Conservation (phyloP, 306 rosid species). For the Astragalus membranaceus region DNA sequence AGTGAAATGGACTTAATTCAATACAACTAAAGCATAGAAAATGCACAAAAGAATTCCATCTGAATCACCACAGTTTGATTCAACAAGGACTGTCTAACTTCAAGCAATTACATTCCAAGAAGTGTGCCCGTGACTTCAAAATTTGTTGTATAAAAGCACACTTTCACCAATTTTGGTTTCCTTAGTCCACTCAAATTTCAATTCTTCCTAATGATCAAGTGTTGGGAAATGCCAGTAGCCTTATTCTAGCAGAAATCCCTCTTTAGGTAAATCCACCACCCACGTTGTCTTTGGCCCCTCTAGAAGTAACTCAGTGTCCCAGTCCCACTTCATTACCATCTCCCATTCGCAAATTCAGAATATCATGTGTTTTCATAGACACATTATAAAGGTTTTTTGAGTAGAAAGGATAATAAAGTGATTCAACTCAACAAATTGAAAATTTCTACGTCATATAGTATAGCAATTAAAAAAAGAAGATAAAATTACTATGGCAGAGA, state of each 20-base stretch:
- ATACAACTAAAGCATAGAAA: not conserved
- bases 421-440: not conserved
- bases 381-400: too few relatives aligned
- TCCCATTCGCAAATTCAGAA: not conserved
- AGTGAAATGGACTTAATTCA: not conserved
- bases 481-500: not conserved
- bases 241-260: not conserved
- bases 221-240: not conserved
- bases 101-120: conserved; percentile 3
- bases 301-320: not conserved
- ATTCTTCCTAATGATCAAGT: not conserved
- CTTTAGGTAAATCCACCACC: not conserved
- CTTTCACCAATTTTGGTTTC: not conserved
- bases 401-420: not conserved
- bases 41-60: not conserved
- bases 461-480: not conserved
- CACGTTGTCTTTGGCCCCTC: not conserved
- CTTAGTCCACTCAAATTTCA: not conserved
- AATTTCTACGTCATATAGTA: not conserved
- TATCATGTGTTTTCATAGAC: not conserved
- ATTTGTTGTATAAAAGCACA: not conserved
- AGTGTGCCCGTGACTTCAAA: not conserved
- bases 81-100: not conserved
- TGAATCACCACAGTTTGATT: not conserved
- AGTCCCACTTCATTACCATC: not conserved